Evolutionary conservation across 192 early-diverging fungal species (phyloP).

Genomic region (Dispira simplex): DNA sequence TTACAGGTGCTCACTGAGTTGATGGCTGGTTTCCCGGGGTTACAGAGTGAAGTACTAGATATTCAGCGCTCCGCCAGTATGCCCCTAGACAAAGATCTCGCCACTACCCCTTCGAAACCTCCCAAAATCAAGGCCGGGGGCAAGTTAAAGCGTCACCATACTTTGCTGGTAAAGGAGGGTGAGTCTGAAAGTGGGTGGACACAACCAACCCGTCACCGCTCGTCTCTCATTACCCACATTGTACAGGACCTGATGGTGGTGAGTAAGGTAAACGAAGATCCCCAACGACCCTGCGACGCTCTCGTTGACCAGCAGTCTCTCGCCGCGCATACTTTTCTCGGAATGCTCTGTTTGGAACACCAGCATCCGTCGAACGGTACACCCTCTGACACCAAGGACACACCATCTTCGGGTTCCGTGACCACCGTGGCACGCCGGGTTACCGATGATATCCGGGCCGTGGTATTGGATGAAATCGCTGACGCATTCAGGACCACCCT

Average conservation of each 20-base stretch:
- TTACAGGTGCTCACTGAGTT: constrained; percentile 80
- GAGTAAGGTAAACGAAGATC: too few species aligned
- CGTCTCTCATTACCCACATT: constrained; percentile 26
- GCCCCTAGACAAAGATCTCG: background rate
- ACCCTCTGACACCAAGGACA: too few species aligned
- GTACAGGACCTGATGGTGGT: constrained; percentile 26
- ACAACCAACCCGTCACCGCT: constrained; percentile 18
- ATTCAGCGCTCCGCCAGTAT: constrained; percentile 17
- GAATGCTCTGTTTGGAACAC: too few species aligned
- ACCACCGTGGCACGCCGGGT: too few species aligned
- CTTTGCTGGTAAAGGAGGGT: background rate
- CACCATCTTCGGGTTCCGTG: too few species aligned
- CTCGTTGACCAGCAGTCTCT: too few species aligned
- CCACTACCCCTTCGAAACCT: background rate
- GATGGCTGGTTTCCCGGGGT: constrained; percentile 63
- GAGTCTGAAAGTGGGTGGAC: background rate
- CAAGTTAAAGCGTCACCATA: background rate
- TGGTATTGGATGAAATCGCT: too few species aligned
- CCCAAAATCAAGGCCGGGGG: background rate
- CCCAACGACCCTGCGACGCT: constrained; percentile 6
- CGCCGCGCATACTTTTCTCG: too few species aligned
- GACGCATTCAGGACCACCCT: too few species aligned
- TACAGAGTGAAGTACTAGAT: constrained; percentile 20
- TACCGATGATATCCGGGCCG: too few species aligned
- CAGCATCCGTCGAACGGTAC: too few species aligned